These are phyloP conservation scores for Sugiyamaella lignohabitans DNA, from an alignment of 805 yeast genomes.

Conservation along the genomic window DNA sequence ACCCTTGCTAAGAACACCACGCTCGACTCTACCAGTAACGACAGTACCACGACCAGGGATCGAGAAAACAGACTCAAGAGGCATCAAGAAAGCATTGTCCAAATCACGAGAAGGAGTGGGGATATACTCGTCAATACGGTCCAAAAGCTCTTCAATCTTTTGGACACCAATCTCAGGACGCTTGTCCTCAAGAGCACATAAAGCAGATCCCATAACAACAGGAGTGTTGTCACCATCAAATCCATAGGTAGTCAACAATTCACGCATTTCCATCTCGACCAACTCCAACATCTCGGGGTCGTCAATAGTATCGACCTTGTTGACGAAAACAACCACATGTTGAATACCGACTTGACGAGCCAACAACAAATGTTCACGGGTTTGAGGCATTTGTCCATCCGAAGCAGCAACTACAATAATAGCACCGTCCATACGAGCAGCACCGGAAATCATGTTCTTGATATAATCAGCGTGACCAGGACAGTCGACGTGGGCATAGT, in stretches of 20 bases:
- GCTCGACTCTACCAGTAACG: conserved; percentile 97
- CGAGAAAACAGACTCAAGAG: conserved; percentile 95
- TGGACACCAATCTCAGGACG: conserved; percentile 88
- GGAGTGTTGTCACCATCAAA: conserved; percentile 98
- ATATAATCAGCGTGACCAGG: conserved; percentile 99
- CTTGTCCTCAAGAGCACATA: conserved; percentile 86
- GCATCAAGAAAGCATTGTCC: conserved; percentile 94
- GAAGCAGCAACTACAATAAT: conserved; percentile 98
- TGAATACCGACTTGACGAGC: conserved; percentile 99
- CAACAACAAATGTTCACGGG: conserved; percentile 95
- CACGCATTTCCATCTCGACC: conserved; percentile 99
- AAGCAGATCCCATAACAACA: conserved; percentile 96
- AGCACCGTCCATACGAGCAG: conserved; percentile 99
- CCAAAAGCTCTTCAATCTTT: conserved; percentile 75
- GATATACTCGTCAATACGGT: conserved; percentile 87
- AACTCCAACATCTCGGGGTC: conserved; percentile 99
- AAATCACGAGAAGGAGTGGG: conserved; percentile 97
- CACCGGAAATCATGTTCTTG: conserved; percentile 99
- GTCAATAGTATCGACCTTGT: conserved; percentile 96
- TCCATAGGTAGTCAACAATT: conserved; percentile 80
- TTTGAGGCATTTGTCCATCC: conserved; percentile 99
- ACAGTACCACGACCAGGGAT: conserved; percentile 99
- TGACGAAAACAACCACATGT: conserved; percentile 92
- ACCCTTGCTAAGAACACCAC: conserved; percentile 96
- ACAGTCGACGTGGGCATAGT: conserved; percentile 96